Conservation (phyloP, 2,329 filamentous ascomycete species). For the Lachnellula suecica region DNA sequence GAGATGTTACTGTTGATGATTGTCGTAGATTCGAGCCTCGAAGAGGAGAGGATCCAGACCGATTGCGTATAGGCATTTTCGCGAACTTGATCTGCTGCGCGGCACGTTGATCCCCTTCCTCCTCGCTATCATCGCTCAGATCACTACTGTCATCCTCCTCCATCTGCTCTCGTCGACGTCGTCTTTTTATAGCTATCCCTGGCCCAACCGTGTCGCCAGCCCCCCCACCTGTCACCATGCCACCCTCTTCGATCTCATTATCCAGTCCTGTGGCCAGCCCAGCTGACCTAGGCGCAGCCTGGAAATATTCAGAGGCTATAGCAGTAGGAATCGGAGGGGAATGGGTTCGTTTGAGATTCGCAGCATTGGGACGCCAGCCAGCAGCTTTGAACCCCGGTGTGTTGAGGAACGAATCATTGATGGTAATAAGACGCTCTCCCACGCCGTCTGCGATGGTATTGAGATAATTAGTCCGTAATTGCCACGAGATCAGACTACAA, state of each 20-base stretch:
- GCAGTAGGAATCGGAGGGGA: constrained; percentile 84
- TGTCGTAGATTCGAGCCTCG: constrained; percentile 64
- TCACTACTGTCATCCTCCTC: constrained; percentile 81
- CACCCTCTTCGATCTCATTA: constrained; percentile 64
- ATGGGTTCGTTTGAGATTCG: constrained; percentile 78
- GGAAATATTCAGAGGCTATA: constrained; percentile 81
- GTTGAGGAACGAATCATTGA: constrained; percentile 78
- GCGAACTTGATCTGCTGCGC: constrained; percentile 92
- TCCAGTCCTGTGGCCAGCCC: constrained; percentile 61
- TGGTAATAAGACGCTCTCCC: constrained; percentile 78
- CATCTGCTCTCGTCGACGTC: constrained; percentile 68
- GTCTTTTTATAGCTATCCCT: constrained; percentile 64
- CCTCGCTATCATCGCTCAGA: constrained; percentile 80
- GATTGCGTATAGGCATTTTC: constrained; percentile 86
- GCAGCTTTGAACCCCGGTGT: constrained; percentile 80
- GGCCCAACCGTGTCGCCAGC: constrained; percentile 68
- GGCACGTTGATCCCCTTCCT: constrained; percentile 69
- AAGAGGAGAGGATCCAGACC: constrained; percentile 86
- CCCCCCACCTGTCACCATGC: constrained; percentile 66
- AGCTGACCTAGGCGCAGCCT: constrained; percentile 61
- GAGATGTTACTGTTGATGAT: constrained; percentile 72
- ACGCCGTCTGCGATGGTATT: constrained; percentile 80
- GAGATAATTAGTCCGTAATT: constrained; percentile 77
- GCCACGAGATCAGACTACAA: constrained; percentile 74
- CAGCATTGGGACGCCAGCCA: constrained; percentile 73